Base-by-base conservation (phyloP, 805 yeast genomes). In the Kuraishia capsulata region DNA sequence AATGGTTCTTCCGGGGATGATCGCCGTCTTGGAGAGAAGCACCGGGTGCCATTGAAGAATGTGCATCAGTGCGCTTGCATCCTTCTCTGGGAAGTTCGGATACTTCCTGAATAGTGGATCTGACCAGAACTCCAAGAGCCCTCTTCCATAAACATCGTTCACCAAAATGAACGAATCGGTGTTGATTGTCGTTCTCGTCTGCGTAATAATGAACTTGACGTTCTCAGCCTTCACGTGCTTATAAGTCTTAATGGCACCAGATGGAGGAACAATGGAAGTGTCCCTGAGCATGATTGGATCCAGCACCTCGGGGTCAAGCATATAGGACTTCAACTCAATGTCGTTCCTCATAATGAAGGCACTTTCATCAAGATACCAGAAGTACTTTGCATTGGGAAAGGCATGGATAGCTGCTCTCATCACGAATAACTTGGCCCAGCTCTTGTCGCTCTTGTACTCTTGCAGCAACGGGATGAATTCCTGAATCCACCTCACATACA, bases 11-110 rank as follows among this genome's bases (percentile, higher is more conserved):
- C 78, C 69, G 10, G 87, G 84, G 1, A 92, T 73, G 13, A 90
- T 57, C 0, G 87, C 81, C 3, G 92, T 68, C 51, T 77, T 81
- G 39, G 82, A 71, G 47, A 92, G 66, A 20, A 83, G 62, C 21
- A 73, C 76, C 10, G 96, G 95, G 55, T 90, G 98, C 98, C 97
- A 92, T 59, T 87, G 97, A 48, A 88, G 65, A 33, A 88, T 66
- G 55, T 92, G 97, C n/a, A 85, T 73, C 32, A 90, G 53, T 0
- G 92, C 89, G n/a, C 72, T 68, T 42, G 74, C 76, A 4, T 78
- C 81, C 39, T 72, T 71, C 36, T 57, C 56, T 11, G 72, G 71
- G 59, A 84, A 84, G 41, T 70, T 70, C n/a, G 60, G 59, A 60
- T 82, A 87, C 36, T 71, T 68, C 53, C 84, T 71, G 53, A 76